Base-by-base conservation (phyloP, 73 alveolate genomes). In the Tetrahymena borealis region DNA sequence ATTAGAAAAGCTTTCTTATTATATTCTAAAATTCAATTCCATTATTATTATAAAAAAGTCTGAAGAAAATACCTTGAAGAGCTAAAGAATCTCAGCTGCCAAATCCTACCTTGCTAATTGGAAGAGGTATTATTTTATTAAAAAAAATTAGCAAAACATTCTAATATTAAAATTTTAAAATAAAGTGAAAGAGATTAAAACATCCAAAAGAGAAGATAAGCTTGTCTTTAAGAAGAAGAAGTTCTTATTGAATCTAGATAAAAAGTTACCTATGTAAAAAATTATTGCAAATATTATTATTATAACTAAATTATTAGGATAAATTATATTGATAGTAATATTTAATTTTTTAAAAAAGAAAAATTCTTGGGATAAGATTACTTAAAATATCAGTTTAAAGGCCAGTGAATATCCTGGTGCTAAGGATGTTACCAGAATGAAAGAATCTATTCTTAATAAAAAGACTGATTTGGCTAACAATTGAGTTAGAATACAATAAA, bases 391-490 rank as follows among this genome's bases (percentile, higher is more conserved):
- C 35, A 79, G 92, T 32, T 92, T 92, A 78, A 92, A 92, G 92
- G 95, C 90, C 90, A 91, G 95, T 78, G 95, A 92, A 85, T 78
- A 92, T 36, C 95, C 95, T 38, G 95, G 95, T 37, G 38, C 90
- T 24, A 92, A 92, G 77, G 95, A 92, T 35, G 95, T 92, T 33
- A 92, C 92, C 36, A 92, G 90, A 39, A 92, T 92, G 95, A 77
- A 91, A 33, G 90, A 92, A 78, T 78, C 95, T 11, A 92, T 92
- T 78, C 92, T 92, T 33, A 92, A 92, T 37, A 92, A 92, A 79
- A 92, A 91, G 78, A 60, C 42, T 31, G 95, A 92, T 92, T 92
- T 92, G 91, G 77, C 92, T 24, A 92, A 92, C 28, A 60, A 60
- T 28, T 60, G 85, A 60, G n/a, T n/a, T n/a, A n/a, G n/a, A n/a